phyloP scores from a whole-genome alignment of 2,329 filamentous ascomycete genomes.

The Leptodontidium sp. region DNA sequence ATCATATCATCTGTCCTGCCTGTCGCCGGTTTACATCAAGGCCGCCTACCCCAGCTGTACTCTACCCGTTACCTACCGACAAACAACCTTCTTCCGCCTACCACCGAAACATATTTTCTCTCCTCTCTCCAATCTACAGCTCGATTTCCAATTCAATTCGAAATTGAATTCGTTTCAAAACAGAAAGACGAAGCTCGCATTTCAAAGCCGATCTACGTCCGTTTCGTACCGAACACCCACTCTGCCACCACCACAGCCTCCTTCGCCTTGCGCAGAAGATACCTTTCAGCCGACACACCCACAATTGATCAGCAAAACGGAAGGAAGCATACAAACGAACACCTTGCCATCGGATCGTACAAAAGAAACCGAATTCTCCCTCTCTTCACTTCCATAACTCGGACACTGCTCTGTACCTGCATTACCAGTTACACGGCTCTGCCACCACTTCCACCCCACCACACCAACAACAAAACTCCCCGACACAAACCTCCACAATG shows the following conservation, averaged over 20 bases:
- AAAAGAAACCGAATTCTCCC: not conserved
- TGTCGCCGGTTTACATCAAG: not conserved
- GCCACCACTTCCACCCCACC: no score
- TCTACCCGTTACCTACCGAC: not conserved
- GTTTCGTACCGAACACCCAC: not conserved
- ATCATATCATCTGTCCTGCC: not conserved
- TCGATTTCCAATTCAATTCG: not conserved
- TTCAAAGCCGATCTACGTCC: not conserved
- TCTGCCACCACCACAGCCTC: not conserved
- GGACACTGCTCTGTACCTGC: not conserved
- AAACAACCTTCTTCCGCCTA: not conserved
- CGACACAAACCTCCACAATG: slow-evolving; percentile 3
- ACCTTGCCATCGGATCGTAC: not conserved
- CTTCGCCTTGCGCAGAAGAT: not conserved
- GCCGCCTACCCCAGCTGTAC: not conserved
- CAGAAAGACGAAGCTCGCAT: not conserved
- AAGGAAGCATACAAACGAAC: not conserved
- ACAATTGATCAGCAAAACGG: slow-evolving; percentile 8
- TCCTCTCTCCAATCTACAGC: not conserved
- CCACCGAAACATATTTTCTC: not conserved
- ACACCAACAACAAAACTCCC: not conserved
- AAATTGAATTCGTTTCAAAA: not conserved
- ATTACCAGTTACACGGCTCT: not conserved
- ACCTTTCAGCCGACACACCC: slow-evolving; percentile 8
- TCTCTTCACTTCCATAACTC: not conserved